Conservation (phyloP, 371 early-diverging fungal species). For the Smittium culicis region DNA sequence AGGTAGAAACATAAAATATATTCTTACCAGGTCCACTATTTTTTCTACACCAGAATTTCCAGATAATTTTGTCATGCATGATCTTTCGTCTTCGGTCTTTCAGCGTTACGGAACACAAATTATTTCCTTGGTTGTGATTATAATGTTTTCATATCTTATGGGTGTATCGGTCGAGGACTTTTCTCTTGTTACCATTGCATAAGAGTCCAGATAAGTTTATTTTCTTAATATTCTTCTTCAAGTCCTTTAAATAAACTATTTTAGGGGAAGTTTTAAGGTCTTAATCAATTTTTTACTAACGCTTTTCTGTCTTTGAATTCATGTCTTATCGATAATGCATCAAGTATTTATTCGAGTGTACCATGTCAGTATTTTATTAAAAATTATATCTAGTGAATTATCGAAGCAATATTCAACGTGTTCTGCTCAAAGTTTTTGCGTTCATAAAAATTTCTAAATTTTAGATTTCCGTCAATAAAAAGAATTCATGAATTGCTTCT, state of each 20-base stretch:
- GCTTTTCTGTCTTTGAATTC: not conserved
- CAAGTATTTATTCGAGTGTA: not conserved
- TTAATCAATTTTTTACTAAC: not conserved
- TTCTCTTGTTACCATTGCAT: not conserved
- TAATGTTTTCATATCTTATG: not conserved
- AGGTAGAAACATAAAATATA: not conserved
- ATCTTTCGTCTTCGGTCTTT: not conserved
- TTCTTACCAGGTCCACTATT: not conserved
- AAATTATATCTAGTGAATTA: conserved; percentile 12
- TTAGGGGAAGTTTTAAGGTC: not conserved
- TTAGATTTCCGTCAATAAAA: too few species aligned
- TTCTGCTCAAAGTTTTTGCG: conserved; percentile 1
- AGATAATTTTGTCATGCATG: not conserved
- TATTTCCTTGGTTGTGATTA: not conserved
- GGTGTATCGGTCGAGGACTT: not conserved
- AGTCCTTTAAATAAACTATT: not conserved
- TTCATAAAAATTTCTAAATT: conserved; percentile 4
- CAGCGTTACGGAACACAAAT: not conserved
- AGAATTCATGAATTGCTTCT: conserved; percentile 1
- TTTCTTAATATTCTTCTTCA: not conserved
- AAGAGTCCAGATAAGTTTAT: not conserved
- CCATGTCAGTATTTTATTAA: conserved; percentile 11
- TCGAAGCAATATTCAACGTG: not conserved
- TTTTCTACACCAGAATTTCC: conserved; percentile 8
- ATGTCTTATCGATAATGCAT: conserved; percentile 11